A percentile compares a stretch with the other conserved stretches of the same genome.
Conservation (phyloP, 768 basidiomycete genomes). For the Trametes elegans region DNA sequence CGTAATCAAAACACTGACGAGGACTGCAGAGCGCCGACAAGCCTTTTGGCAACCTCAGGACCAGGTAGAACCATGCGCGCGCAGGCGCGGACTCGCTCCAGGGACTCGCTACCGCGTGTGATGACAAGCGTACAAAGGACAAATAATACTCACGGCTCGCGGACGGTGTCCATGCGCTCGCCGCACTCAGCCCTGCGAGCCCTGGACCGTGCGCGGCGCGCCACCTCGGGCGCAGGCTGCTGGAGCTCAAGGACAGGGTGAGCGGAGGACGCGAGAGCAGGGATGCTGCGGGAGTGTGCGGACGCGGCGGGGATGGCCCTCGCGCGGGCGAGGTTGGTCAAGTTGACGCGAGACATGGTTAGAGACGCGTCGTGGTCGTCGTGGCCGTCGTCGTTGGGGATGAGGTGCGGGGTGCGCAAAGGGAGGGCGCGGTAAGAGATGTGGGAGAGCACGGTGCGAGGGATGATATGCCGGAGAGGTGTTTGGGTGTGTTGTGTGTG, state of each 20-base stretch:
- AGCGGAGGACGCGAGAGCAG: background rate
- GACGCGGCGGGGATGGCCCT: background rate
- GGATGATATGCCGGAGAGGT: background rate
- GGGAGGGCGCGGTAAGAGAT: background rate
- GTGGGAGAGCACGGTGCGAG: background rate
- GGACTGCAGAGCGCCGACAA: too few species aligned
- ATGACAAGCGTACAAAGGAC: background rate
- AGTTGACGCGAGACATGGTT: constrained; percentile 7
- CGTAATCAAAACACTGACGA: too few species aligned
- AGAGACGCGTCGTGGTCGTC: background rate
- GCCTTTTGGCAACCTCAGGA: too few species aligned
- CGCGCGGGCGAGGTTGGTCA: background rate
- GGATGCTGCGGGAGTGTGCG: background rate
- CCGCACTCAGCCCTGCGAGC: constrained; percentile 40
- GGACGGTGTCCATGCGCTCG: constrained; percentile 39
- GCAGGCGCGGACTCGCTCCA: background rate
- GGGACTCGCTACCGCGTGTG: too few species aligned
- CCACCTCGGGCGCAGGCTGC: background rate
- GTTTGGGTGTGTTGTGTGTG: constrained; percentile 5
- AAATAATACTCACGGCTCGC: constrained; percentile 34
- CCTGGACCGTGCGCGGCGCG: background rate
- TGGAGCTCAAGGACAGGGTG: background rate
- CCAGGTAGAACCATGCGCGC: background rate
- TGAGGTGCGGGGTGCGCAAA: background rate
- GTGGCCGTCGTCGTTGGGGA: background rate